Base-by-base conservation (phyloP, 2,329 filamentous ascomycete species). In the Trichoderma citrinoviride region DNA sequence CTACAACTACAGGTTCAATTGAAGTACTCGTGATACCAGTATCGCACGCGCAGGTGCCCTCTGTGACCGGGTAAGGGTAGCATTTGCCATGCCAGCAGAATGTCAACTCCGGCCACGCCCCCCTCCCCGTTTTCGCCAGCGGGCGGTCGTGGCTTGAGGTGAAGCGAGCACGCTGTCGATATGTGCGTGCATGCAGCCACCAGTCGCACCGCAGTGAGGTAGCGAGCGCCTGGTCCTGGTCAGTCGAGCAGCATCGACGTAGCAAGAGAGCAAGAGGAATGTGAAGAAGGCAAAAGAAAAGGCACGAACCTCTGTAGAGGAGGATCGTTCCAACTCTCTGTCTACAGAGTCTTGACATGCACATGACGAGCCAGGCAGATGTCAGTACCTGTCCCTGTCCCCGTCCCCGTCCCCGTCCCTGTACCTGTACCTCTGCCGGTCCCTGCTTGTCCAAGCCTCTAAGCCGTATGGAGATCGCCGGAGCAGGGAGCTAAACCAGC, bases 121-220 rank as follows among this genome's bases (percentile, higher is more conserved):
- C 61, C 61, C 43, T 54, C 53, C 61, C 57, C 33, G n/a, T 52
- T 43, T 37, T 53, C 44, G 53, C 53, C 53, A 57, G 61, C 61
- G 53, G 61, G 61, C 61, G 61, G 61, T 33, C 61, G 57, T 64
- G n/a, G 61, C 46, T 21, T 29, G 57, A 54, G 49, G 58, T 44
- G 33, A 53, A 54, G 60, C 60, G 49, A 62, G 60, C 19, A 47
- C 37, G 49, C n/a, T 62, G 60, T 54, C 47, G 60, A 62, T 54
- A 53, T 53, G 37, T 62, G 23, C 33, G 60, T 54, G 47, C 60
- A 62, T 62, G 60, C 49, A 54, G 60, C 60, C 60, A 53, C n/a
- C 43, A 43, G 60, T 62, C 40, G 58, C 33, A 62, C 60, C 33
- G 37, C 27, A 29, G 40, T 58, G 19, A 44, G 43, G 43, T 54